A percentile compares a stretch with the other conserved stretches of the same genome.
Evolutionary conservation across 139 green algal genomes (phyloP).

Genomic region (Volvox africanus): DNA sequence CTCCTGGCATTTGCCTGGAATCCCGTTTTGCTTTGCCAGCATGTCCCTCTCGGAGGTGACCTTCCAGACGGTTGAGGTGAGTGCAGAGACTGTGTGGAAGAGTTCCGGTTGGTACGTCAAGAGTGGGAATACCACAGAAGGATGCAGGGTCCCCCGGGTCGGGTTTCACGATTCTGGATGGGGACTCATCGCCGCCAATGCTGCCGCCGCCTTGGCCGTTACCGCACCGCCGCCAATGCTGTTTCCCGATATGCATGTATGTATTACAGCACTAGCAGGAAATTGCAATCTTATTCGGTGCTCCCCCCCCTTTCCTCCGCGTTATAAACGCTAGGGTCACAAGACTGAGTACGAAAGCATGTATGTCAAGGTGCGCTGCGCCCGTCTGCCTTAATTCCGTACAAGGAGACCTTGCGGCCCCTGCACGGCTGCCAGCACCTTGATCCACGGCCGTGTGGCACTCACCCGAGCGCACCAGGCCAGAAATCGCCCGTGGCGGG

Average conservation of each 20-base stretch:
- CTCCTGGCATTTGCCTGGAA: not conserved
- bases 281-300: no score
- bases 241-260: no score
- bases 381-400: no score
- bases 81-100: not conserved
- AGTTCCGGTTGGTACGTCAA: not conserved
- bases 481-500: no score
- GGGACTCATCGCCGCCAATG: not conserved
- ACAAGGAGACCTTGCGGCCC: no score
- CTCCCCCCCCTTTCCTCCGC: not conserved
- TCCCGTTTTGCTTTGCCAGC: not conserved
- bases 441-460: no score
- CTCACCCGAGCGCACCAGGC: no score
- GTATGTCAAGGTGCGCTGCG: constrained; percentile 48
- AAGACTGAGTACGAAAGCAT: constrained; percentile 45
- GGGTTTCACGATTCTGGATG: not conserved
- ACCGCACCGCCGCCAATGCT: not conserved
- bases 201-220: no score
- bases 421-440: no score
- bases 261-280: no score
- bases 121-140: no score
- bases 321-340: constrained; percentile 11
- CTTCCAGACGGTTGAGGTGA: constrained; percentile 30
- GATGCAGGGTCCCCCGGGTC: no score
- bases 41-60: constrained; percentile 42